Percentiles rank a stretch among this genome's conserved stretches.
Evolutionary conservation across 306 rosid species (phyloP).

Genomic region (Datisca glomerata): DNA sequence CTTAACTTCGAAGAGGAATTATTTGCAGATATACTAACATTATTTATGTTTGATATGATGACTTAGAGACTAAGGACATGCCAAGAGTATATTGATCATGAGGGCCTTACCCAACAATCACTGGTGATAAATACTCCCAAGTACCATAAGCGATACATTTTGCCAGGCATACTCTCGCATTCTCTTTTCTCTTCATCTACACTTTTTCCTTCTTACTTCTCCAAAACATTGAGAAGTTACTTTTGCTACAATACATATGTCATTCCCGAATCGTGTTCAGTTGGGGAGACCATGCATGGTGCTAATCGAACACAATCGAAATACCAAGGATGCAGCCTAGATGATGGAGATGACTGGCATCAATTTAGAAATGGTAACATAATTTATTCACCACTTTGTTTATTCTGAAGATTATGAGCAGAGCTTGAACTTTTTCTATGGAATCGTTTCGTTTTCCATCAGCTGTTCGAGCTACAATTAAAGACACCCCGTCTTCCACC

Average conservation of each 20-base stretch:
- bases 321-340: slow-evolving; percentile 68
- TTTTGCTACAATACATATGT: not conserved
- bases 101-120: slow-evolving; percentile 77
- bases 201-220: not conserved
- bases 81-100: slow-evolving; percentile 69
- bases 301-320: slow-evolving; percentile 45
- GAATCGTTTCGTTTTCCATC: slow-evolving; percentile 18
- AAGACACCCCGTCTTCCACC: slow-evolving; percentile 62
- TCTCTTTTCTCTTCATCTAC: not conserved
- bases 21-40: no score
- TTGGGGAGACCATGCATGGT: slow-evolving; percentile 74
- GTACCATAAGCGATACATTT: slow-evolving; percentile 72
- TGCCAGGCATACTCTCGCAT: slow-evolving; percentile 56
- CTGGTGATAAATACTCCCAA: slow-evolving; percentile 70
- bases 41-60: slow-evolving; percentile 14
- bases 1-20: no score
- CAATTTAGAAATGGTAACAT: slow-evolving; percentile 66
- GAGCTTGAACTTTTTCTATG: no score
- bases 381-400: slow-evolving; percentile 7
- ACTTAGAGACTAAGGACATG: slow-evolving; percentile 74
- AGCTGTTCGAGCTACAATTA: slow-evolving; percentile 88
- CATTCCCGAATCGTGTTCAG: slow-evolving; percentile 36
- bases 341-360: slow-evolving; percentile 82
- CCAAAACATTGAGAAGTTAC: not conserved
- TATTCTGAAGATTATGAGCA: no score